Conservation (phyloP, 177 flowering plant species). For the Telopea speciosissima region DNA sequence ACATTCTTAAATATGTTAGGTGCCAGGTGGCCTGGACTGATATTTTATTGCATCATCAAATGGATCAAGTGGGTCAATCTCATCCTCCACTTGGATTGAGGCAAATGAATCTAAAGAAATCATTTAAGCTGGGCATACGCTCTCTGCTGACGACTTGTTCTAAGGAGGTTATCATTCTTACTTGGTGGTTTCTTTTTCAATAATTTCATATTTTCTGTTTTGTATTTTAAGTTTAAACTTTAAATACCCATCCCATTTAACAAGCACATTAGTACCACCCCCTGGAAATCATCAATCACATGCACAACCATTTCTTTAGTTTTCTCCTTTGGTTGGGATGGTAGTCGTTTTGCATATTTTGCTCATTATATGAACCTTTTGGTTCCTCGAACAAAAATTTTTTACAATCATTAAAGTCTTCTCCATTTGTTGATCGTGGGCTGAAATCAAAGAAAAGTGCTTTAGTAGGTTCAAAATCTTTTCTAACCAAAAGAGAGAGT, state of each 20-base stretch:
- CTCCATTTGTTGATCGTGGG: no score
- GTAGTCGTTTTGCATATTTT: not conserved
- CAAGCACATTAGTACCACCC: not conserved
- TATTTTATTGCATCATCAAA: constrained; percentile 2
- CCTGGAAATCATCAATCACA: not conserved
- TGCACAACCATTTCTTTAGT: not conserved
- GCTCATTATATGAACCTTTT: not conserved
- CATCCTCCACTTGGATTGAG: constrained; percentile 28
- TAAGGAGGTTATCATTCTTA: constrained; percentile 31
- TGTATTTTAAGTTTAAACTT: no score
- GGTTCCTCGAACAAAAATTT: no score
- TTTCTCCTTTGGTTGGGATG: not conserved
- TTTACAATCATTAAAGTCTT: no score
- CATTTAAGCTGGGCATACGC: constrained; percentile 41
- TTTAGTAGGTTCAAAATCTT: no score
- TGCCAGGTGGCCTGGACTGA: not conserved
- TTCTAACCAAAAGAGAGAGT: no score
- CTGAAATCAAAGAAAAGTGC: no score
- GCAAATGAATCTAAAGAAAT: constrained; percentile 39
- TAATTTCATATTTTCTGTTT: not conserved
- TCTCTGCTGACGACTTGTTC: constrained; percentile 52
- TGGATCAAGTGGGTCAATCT: constrained; percentile 20
- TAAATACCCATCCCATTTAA: no score
- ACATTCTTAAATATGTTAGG: not conserved
- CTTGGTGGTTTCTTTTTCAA: not conserved